Base-by-base conservation (phyloP, 345 rosid species). In the Sisymbrium altissimum region DNA sequence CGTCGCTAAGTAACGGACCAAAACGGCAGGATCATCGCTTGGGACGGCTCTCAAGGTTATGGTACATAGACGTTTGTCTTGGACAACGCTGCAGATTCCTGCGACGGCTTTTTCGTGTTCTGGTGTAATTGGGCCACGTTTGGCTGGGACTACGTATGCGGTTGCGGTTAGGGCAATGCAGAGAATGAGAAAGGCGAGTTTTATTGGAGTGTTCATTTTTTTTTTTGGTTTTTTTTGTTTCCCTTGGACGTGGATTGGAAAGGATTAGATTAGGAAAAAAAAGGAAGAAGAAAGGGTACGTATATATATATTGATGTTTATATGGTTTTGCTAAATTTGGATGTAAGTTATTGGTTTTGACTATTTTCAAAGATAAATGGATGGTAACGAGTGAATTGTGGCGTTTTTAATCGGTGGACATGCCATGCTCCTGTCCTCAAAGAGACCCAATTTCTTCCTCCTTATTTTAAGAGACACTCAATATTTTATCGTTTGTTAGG, bases 11-110 rank as follows among this genome's bases (percentile, higher is more conserved):
- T 83, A 69, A 59, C 84, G 77, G 23, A 84, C 43, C 71, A 75
- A 81, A 18, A 81, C 81, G 71, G 80, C 78, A 2, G 89, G 88
- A 36, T 86, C 88, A 0, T 86, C 46, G 72, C 80, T 78, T 10
- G 50, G 79, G 4, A 75, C 84, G 15, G 54, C 8, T 64, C 73
- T 52, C 5, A 92, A 78, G 63, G 83, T 81, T 23, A 70, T 79
- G 55, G 70, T 73, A 73, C 97, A 91, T 0, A 70, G 79, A 36
- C 83, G 75, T 76, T 83, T 83, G 85, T 81, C 81, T 32, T 73
- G 76, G 4, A 87, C 85, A 2, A 81, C 72, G 38, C 71, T 45
- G 63, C 97, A 88, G 32, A 88, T 66, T 29, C 71, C 68, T 3
- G 64, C 43, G 19, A 82, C 83, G 1, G 84, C 83, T 69, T 79